Percentiles rank a stretch among this genome's conserved stretches.
phyloP scores from a whole-genome alignment of 176 grass and related monocot species.

The Hyparrhenia diplandra region DNA sequence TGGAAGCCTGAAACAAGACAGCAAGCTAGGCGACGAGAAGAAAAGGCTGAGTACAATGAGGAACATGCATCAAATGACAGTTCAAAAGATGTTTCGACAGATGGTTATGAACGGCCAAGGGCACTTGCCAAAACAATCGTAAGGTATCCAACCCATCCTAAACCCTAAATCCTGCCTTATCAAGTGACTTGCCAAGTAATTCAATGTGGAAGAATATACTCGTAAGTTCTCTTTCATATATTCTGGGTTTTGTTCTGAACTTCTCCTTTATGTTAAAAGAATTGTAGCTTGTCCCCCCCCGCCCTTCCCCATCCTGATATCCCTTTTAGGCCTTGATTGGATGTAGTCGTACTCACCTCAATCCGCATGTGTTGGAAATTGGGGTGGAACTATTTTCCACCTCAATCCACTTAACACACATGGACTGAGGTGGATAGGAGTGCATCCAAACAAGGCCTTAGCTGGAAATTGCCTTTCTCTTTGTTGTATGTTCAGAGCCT shows the following conservation, averaged over 20 bases:
- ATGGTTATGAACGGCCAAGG: conserved; percentile 31
- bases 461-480: no score
- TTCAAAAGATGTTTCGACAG: conserved; percentile 22
- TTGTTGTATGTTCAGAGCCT: neutral
- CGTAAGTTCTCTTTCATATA: neutral
- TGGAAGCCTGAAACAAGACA: conserved; percentile 91
- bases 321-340: no score
- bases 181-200: conserved; percentile 6
- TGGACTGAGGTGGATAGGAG: no score
- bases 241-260: neutral
- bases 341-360: no score
- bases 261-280: neutral
- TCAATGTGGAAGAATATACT: neutral
- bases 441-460: no score
- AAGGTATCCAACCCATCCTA: conserved; percentile 40
- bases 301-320: no score
- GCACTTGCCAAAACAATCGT: conserved; percentile 37
- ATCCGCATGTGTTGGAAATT: no score
- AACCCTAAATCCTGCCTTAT: neutral
- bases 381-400: no score
- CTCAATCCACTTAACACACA: no score
- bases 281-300: neutral
- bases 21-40: conserved; percentile 36
- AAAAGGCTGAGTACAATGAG: neutral
- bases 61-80: conserved; percentile 30